Base-by-base conservation (phyloP, 169 alveolate species). In the Theileria parva region DNA sequence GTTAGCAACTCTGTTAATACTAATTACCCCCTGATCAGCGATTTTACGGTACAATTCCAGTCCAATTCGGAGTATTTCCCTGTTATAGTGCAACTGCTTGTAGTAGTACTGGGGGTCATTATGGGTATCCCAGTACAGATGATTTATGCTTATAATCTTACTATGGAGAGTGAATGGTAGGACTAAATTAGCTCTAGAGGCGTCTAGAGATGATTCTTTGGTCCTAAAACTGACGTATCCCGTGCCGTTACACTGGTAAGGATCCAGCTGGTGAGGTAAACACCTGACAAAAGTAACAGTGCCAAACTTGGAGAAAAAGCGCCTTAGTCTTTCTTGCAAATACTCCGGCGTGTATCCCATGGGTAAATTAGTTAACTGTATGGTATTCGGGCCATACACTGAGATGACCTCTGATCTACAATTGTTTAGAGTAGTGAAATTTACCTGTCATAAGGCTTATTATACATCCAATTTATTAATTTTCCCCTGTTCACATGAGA, bases 271-370 rank as follows among this genome's bases (percentile, higher is more conserved):
- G 48, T 95, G 93, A 6, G 96, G 94, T 76, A 91, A 85, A 60
- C 93, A 92, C 25, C 95, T 80, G 59, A 93, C 78, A 53, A 80
- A 84, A 64, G 85, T 66, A 66, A 94, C 93, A 15, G 78, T 79
- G n/a, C 97, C 97, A 75, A 85, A 94, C 68, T 88, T 91, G n/a
- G 92, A 74, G 69, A 92, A 92, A 84, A 85, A 89, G 17, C 95
- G 71, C 83, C 95, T 75, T 39, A 94, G 85, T 32, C 97, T 65
- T 63, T 92, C 97, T 88, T 95, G 97, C 75, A 95, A 66, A 64
- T 92, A 95, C 81, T 95, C 96, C 6, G 95, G 95, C n/a, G 97
- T 95, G 57, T 87, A 68, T 34, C 95, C 94, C 93, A 83, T 88
- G 12, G 97, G 96, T 63, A 93, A 63, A 55, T 86, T 89, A 63